Conservation (phyloP, 352 stramenopile genomes). For the Thraustochytrium sp. region DNA sequence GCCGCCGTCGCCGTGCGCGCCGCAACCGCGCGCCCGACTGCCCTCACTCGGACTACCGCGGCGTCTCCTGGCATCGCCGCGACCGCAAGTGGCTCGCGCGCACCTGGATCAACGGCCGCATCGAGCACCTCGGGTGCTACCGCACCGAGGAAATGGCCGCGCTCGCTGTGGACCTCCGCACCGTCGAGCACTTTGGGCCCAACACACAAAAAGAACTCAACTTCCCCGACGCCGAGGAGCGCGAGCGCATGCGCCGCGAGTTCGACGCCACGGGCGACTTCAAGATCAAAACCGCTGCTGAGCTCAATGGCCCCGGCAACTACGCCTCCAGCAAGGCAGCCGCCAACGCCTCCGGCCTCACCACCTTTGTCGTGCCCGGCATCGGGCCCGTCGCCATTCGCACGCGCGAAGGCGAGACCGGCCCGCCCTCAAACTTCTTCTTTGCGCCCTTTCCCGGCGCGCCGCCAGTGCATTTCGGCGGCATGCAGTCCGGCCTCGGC, state of each 20-base stretch:
- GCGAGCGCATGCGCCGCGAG: background rate
- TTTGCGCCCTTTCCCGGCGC: background rate
- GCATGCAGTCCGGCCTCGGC: too few relatives aligned
- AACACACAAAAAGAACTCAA: conserved; percentile 26
- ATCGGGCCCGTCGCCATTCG: background rate
- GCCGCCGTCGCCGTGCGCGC: background rate
- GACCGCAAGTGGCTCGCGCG: conserved; percentile 39
- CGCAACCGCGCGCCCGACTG: background rate
- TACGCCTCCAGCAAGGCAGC: background rate
- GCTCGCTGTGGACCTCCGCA: conserved; percentile 25
- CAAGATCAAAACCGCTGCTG: conserved; percentile 15
- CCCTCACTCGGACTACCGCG: conserved; percentile 12
- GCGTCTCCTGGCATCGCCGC: conserved; percentile 40
- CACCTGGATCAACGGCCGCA: conserved; percentile 34
- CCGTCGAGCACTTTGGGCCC: conserved; percentile 17
- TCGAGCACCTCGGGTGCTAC: conserved; percentile 39
- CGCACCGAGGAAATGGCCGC: conserved; percentile 34
- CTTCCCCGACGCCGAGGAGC: background rate
- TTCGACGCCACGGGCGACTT: background rate
- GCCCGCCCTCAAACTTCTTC: background rate
- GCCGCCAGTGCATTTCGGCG: too few relatives aligned
- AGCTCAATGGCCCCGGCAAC: background rate
- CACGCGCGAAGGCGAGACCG: background rate
- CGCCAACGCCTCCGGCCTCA: background rate
- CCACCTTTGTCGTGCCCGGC: background rate